Base-by-base conservation (phyloP, 169 alveolate species). In the Plasmodium reichenowi region DNA sequence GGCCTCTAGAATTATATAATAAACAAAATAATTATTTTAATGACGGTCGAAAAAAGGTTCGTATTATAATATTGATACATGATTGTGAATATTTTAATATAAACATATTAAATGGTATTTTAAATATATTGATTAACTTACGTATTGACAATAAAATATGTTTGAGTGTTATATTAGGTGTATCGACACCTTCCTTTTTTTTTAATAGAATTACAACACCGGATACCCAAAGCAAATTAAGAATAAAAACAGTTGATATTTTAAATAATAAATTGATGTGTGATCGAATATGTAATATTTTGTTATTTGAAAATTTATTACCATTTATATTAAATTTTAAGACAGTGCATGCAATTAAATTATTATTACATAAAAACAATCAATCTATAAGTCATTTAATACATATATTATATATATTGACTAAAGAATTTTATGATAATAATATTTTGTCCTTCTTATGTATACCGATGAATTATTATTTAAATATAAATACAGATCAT, bases 11-110 rank as follows among this genome's bases (percentile, higher is more conserved):
- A 32, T 26, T 78, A 52, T 78, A 78, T 32, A 78, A 70, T 54
- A 67, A 66, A 10, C 71, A 78, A 32, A 59, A 78, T 67, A 32
- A 50, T n/a, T 78, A 78, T 45, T 66, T 78, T 45, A 17, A 17
- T 24, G 89, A 78, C 52, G 89, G 89, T 8, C 52, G 89, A 38
- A 78, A 78, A 67, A 78, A 78, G 52, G 76, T 78, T 5, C 17
- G 89, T 52, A 52, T 78, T 32, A 52, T 78, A 4, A 54, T 78
- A 15, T 59, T 78, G 0, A 67, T 78, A 9, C 89, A 78, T 6
- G 89, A 78, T 54, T 78, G 89, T 58, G 89, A 78, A 24, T 78
- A 78, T 78, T 78, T 78, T 43, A 78, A 66, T 2, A 78, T 78
- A 26, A 78, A 78, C 24, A 59, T 78, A 52, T 60, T 78, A 45